Conservation (phyloP, 306 rosid genomes). For the Cucurbita argyrosperma region DNA sequence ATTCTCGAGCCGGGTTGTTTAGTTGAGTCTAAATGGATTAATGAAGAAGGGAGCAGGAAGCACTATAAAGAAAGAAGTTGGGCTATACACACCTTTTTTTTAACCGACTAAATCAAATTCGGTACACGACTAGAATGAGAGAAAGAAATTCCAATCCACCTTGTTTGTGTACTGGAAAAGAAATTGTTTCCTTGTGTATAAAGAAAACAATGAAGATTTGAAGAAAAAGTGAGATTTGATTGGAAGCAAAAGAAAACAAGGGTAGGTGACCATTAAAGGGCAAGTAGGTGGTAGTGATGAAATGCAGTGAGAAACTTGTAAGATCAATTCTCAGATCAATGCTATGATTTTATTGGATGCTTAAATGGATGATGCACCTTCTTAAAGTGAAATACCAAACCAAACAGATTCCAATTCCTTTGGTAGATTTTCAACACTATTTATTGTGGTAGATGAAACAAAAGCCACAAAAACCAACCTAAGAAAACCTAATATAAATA, state of each 20-base stretch:
- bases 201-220: not conserved
- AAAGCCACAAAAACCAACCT: not conserved
- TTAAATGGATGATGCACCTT: not conserved
- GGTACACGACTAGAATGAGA: too few species aligned
- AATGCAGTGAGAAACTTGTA: not conserved
- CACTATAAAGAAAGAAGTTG: too few species aligned
- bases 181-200: not conserved
- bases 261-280: constrained; percentile 5
- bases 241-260: not conserved
- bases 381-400: not conserved
- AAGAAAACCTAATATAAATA: not conserved
- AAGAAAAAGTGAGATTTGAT: not conserved
- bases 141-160: too few species aligned
- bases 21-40: too few species aligned
- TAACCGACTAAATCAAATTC: too few species aligned
- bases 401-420: not conserved
- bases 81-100: too few species aligned
- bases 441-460: not conserved
- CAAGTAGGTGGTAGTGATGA: constrained; percentile 2
- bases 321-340: not conserved
- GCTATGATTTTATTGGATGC: not conserved
- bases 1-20: too few species aligned
- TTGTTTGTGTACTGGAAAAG: too few species aligned
- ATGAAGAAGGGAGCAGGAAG: too few species aligned
- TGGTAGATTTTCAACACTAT: constrained; percentile 1